Evolutionary conservation across 2,329 filamentous ascomycete species (phyloP).

Genomic region (Metarhizium humberi): DNA sequence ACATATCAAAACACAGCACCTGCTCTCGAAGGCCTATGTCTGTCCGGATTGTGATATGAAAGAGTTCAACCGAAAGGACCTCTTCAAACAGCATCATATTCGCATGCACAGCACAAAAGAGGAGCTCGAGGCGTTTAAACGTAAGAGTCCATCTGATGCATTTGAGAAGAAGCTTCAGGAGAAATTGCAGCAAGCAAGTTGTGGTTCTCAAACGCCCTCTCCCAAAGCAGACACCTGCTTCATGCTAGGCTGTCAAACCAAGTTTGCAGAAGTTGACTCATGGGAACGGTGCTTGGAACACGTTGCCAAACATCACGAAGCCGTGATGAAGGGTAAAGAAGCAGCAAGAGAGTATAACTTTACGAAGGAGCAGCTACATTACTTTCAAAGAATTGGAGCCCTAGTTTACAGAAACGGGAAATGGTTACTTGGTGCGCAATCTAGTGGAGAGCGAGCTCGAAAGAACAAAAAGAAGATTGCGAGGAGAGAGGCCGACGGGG

Average conservation of each 20-base stretch:
- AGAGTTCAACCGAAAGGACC: conserved; percentile 79
- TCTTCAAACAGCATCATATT: conserved; percentile 80
- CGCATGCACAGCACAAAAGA: conserved; percentile 60
- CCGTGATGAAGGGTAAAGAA: neutral
- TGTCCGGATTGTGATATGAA: conserved; percentile 58
- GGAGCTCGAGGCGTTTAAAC: conserved; percentile 27
- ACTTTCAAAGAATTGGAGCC: conserved; percentile 10
- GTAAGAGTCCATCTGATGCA: conserved; percentile 23
- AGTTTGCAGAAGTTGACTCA: conserved; percentile 51
- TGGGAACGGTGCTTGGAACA: conserved; percentile 89
- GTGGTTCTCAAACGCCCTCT: conserved; percentile 21
- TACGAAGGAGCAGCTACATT: neutral
- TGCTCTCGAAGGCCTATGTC: conserved; percentile 64
- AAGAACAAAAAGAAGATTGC: conserved; percentile 6
- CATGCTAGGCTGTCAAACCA: conserved; percentile 45
- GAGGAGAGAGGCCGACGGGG: neutral
- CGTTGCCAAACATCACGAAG: conserved; percentile 69
- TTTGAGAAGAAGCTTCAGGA: conserved; percentile 44
- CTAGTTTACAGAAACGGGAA: conserved; percentile 17
- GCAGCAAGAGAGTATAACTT: neutral
- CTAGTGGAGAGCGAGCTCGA: conserved; percentile 1
- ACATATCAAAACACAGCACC: conserved; percentile 72
- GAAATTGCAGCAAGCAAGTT: neutral
- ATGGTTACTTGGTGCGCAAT: conserved; percentile 16
- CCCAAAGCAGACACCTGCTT: conserved; percentile 55